These are phyloP conservation scores for Fusarium metavorans DNA, from an alignment of 2,329 filamentous ascomycete species.

Conservation along the genomic window DNA sequence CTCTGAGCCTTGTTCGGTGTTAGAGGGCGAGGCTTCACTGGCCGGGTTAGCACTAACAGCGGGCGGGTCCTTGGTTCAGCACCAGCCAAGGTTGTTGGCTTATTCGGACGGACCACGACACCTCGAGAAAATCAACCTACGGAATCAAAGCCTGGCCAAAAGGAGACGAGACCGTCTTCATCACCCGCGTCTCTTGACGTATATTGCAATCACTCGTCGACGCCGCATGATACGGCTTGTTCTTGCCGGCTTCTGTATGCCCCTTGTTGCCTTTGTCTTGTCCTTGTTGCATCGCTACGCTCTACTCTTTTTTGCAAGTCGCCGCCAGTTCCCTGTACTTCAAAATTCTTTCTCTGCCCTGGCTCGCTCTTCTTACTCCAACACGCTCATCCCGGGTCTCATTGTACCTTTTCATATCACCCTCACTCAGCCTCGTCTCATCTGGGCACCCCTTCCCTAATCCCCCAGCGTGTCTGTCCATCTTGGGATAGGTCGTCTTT, in stretches of 20 bases:
- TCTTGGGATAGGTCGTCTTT: not conserved
- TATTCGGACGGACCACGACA: slow-evolving; percentile 57
- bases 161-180: slow-evolving; percentile 47
- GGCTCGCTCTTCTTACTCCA: slow-evolving; percentile 45
- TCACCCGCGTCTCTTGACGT: slow-evolving; percentile 37
- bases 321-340: slow-evolving; percentile 44
- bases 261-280: slow-evolving; percentile 18
- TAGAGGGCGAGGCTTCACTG: slow-evolving; percentile 31
- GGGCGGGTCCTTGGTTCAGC: slow-evolving; percentile 25
- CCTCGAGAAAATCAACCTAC: slow-evolving; percentile 52
- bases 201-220: slow-evolving; percentile 10
- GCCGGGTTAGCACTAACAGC: slow-evolving; percentile 36
- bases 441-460: slow-evolving; percentile 10
- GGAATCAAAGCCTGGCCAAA: slow-evolving; percentile 49
- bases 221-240: slow-evolving; percentile 7
- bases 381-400: slow-evolving; percentile 43
- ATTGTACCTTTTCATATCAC: slow-evolving; percentile 35
- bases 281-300: slow-evolving; percentile 24
- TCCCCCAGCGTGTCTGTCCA: slow-evolving; percentile 14
- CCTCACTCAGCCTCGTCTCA: slow-evolving; percentile 36
- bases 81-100: slow-evolving; percentile 38
- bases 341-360: slow-evolving; percentile 49
- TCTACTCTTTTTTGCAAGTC: slow-evolving; percentile 32
- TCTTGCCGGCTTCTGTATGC: not conserved
- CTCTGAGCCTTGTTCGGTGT: slow-evolving; percentile 12